Evolutionary conservation across 306 rosid species (phyloP), one percentile per base, ranked within the genome.

Genomic region (Fragaria iinumae): DNA sequence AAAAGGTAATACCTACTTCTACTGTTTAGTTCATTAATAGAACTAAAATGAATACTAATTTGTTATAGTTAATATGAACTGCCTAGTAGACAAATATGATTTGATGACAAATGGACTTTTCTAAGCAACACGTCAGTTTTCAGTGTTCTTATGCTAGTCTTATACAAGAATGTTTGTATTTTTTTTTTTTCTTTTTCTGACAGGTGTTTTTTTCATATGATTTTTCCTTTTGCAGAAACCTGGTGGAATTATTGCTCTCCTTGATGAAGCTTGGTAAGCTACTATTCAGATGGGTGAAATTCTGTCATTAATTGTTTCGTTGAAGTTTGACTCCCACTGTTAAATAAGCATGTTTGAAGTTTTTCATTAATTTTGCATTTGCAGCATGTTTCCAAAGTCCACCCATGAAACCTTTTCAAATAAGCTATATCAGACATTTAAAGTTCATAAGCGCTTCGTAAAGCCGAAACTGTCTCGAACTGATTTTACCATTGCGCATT

Each of bases 301-400:
- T 41, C 39, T 69, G 16, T 10, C 47, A 67, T 81, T 63, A 57
- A 43, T 69, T 25, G 72, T 60, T 80, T 72, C 27, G 21, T 73
- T 78, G 65, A 84, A 69, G 73, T 69, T 63, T 79, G 27, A 34
- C 38, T 69, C 65, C 77, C 56, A 50, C 36, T 72, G 78, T 69
- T 71, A 32, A 32, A 32, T 32, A 32, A 32, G 36, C 36, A 32
- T 32, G 4, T 32, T 32, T 32, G 36, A 32, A 32, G 36, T 3
- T 32, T 32, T 32, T 32, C 36, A 32, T 32, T 32, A 32, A 32
- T 32, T 32, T 32, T 32, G 59, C 66, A 53, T 83, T 89, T 86
- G 68, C 99, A 96, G 99, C 90, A 96, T 96, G 99, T 96, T 96
- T 87, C 99, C 99, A 34, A 96, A 96, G 90, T 96, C 99, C 60